These are phyloP conservation scores for Desmodesmus armatus DNA, from an alignment of 139 green algal species.

Conservation along the genomic window DNA sequence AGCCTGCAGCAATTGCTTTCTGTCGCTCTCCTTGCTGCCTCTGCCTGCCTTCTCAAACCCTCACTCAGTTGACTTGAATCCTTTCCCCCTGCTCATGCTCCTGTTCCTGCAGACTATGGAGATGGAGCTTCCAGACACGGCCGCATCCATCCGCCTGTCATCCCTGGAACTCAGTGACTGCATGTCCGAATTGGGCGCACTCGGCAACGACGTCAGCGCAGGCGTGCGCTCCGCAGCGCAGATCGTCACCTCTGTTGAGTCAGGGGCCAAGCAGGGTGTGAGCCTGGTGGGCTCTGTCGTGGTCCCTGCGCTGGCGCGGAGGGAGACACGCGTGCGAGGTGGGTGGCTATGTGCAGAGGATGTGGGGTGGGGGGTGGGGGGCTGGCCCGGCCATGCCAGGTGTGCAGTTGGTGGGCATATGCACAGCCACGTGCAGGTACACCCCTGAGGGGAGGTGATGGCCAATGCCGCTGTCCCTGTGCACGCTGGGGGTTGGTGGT, in stretches of 20 bases:
- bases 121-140: slow-evolving; percentile 42
- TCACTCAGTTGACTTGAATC: neutral
- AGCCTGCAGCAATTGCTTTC: too few species aligned
- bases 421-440: neutral
- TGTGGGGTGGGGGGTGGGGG: neutral
- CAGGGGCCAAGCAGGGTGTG: slow-evolving; percentile 6
- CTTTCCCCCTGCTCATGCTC: neutral
- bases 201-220: slow-evolving; percentile 34
- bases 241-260: neutral
- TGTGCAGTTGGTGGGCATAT: neutral
- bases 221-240: slow-evolving; percentile 24
- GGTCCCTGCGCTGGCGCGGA: slow-evolving; percentile 14
- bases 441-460: too few species aligned
- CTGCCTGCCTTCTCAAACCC: neutral
- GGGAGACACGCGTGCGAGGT: slow-evolving; percentile 36
- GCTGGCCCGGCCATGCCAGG: too few species aligned
- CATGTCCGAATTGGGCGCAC: slow-evolving; percentile 24
- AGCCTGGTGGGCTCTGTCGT: neutral
- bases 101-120: slow-evolving; percentile 29
- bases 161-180: slow-evolving; percentile 37
- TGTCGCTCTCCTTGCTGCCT: neutral
- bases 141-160: slow-evolving; percentile 42
- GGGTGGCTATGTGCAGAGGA: neutral
- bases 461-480: too few species aligned
- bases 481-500: too few species aligned